phyloP scores from a whole-genome alignment of 371 early-diverging fungal genomes.

The Zychaea mexicana region DNA sequence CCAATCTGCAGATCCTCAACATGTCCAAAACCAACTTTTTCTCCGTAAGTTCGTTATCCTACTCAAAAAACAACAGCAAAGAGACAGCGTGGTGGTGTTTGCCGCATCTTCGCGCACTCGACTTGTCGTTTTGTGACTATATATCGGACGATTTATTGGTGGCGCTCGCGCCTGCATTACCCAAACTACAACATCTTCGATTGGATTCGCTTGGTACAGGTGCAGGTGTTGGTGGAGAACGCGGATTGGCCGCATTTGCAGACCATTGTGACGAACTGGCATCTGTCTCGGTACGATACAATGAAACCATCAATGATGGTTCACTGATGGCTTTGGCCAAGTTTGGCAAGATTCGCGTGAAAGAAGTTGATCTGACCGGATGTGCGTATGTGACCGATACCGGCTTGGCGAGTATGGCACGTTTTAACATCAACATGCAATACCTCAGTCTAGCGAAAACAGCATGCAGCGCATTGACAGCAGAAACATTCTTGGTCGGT shows the following conservation, averaged over 20 bases:
- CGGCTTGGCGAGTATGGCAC: conserved; percentile 24
- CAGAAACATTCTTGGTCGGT: conserved; percentile 5
- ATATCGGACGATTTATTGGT: conserved; percentile 34
- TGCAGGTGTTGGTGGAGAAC: conserved; percentile 18
- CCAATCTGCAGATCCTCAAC: conserved; percentile 19
- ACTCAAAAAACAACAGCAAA: not conserved
- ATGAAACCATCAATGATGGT: conserved; percentile 25
- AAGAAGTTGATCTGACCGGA: conserved; percentile 31
- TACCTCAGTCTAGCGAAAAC: conserved; percentile 21
- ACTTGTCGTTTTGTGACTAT: conserved; percentile 31
- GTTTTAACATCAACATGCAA: conserved; percentile 22
- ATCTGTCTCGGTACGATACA: conserved; percentile 23
- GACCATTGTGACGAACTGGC: conserved; percentile 23
- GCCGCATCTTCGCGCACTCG: conserved; percentile 16
- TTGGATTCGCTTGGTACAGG: conserved; percentile 18
- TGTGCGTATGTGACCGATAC: conserved; percentile 23
- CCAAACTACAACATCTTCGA: conserved; percentile 13
- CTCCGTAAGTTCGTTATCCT: conserved; percentile 9
- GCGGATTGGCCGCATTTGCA: conserved; percentile 33
- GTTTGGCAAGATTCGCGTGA: conserved; percentile 29
- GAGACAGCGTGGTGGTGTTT: conserved; percentile 14
- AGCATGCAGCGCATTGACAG: not conserved
- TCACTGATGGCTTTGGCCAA: conserved; percentile 33
- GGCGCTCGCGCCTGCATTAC: conserved; percentile 25
- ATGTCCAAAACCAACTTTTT: conserved; percentile 22